Evolutionary conservation across 1,284 basidiomycete genomes (phyloP).

Genomic region (Cutaneotrichosporon cyanovorans): DNA sequence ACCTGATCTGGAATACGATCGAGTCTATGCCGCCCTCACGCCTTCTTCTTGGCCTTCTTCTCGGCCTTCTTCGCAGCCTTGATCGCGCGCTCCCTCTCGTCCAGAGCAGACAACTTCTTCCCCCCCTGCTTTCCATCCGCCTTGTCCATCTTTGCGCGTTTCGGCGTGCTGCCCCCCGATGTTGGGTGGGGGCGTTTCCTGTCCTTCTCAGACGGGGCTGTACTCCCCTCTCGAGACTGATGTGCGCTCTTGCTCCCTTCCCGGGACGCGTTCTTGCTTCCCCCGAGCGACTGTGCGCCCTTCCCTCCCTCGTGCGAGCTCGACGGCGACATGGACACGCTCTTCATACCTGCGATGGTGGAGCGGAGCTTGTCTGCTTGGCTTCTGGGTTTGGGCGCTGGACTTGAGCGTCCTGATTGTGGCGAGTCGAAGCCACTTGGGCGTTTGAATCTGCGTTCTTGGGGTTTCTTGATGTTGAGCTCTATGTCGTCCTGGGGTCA

Average conservation of each 20-base stretch:
- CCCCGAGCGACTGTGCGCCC: background rate
- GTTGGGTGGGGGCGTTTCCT: background rate
- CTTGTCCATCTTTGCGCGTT: constrained; percentile 1
- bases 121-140: background rate
- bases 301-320: background rate
- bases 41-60: constrained; percentile 18
- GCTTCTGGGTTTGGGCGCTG: background rate
- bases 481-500: background rate
- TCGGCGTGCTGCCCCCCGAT: background rate
- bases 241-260: background rate
- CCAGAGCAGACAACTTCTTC: constrained; percentile 4
- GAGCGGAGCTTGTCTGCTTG: constrained; percentile 4
- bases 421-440: too few species aligned
- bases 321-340: background rate
- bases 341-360: constrained; percentile 4
- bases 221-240: too few species aligned
- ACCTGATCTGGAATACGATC: too few species aligned
- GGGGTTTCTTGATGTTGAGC: too few species aligned
- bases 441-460: background rate
- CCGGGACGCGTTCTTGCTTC: background rate
- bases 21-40: too few species aligned
- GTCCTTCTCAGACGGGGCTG: background rate
- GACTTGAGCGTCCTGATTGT: too few species aligned
- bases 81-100: constrained; percentile 18
- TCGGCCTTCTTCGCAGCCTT: constrained; percentile 22